These are phyloP conservation scores for Thraustotheca clavata DNA, from an alignment of 352 stramenopile species.

Conservation along the genomic window DNA sequence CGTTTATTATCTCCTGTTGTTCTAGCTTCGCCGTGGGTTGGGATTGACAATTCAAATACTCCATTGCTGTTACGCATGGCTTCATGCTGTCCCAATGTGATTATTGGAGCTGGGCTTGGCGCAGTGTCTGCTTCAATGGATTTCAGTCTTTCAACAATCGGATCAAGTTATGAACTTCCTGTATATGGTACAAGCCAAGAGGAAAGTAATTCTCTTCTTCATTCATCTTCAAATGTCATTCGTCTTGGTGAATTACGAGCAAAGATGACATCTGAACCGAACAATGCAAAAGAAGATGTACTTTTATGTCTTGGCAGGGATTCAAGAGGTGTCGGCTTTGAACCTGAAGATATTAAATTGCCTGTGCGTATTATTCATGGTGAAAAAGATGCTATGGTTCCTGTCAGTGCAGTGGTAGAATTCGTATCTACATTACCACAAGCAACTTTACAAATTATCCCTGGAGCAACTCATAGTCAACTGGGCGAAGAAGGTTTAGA, in stretches of 20 bases:
- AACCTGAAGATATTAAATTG: neutral
- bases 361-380: neutral
- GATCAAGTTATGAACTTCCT: neutral
- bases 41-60: neutral
- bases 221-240: no score
- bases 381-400: neutral
- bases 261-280: neutral
- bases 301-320: neutral
- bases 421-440: neutral
- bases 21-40: neutral
- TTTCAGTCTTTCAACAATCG: neutral
- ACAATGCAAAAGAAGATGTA: slow-evolving; percentile 1
- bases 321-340: neutral
- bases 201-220: neutral
- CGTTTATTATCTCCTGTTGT: neutral
- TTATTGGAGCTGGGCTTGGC: neutral
- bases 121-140: neutral
- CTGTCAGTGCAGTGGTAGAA: neutral
- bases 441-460: neutral
- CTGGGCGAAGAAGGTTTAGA: neutral
- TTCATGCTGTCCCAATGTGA: neutral
- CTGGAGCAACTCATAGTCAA: neutral
- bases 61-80: neutral
- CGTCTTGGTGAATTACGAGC: neutral
- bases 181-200: neutral